Base-by-base conservation (phyloP, 441 rosid species). In the Aquilaria agallochum region DNA sequence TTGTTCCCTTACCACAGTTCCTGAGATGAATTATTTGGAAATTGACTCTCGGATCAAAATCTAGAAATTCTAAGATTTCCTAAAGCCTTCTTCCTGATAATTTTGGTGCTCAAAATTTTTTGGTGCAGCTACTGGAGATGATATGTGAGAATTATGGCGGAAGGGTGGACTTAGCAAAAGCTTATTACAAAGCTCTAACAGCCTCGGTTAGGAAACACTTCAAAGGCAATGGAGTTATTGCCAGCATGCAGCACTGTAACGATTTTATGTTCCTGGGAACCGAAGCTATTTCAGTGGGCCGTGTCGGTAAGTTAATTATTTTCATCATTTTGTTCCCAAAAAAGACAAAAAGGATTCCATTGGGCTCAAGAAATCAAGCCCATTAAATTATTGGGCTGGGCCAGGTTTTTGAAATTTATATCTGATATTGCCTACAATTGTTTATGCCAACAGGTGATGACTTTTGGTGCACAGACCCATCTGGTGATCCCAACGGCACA, bases 241-340 rank as follows among this genome's bases (percentile, higher is more conserved):
- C 98, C 0, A 93, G 98, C 63, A 93, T 93, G 98, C 97, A 88
- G 72, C 97, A 93, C 49, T 90, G 97, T 65, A 93, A 93, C 72
- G 98, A 90, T 68, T 93, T 93, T 79, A 90, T 93, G 95, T 80
- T 85, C 69, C 98, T 93, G 45, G 97, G 98, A 4, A 93, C 98
- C 0, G 87, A 93, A 68, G 85, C 95, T 73, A 90, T 93, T 5
- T 45, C 84, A 12, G 90, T 93, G 13, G 98, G 98, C 31, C 98
- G 98, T 55, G 98, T 93, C 15, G 97, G 98, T 90, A 74, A n/a
- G 89, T 68, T 9, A 4, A 36, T 4, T 4, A 36, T 40, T 40
- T 40, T 40, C 7, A 20, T 20, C 27, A 20, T 20, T 20, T 20
- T 20, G 27, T 20, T 20, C 27, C 27, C 27, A 20, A 20, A 20